Evolutionary conservation across 257 asterid genomes (phyloP), one percentile per base, ranked within the genome.

Genomic region (Datura wrightii): DNA sequence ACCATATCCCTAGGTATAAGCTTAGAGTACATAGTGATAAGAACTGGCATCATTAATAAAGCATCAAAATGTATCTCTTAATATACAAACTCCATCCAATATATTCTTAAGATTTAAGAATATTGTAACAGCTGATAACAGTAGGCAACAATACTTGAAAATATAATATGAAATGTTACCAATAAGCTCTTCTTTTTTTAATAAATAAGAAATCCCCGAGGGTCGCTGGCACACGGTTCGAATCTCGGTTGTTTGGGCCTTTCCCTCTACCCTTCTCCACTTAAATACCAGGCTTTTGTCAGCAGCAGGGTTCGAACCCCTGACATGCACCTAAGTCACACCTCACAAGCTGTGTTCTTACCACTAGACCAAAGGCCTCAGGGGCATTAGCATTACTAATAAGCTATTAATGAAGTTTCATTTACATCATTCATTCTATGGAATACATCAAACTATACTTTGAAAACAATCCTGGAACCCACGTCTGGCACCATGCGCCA

Each of bases 11-110:
- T 69, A 5, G 52, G 34, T 69, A 15, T 41, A 41, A 69, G 79
- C 39, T 60, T 44, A 42, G 15, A 71, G 80, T 19, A 72, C 80
- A 46, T 72, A 46, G 36, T 72, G 80, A 46, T 48, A 72, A 19
- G 42, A 72, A 46, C 42, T 7, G 3, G 41, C 42, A 72, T 46
- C 80, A 72, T 46, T 19, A 3, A 46, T 10, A 16, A 72, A 72
- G 19, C 41, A 72, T 48, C 80, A 46, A 48, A 72, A 72, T 46
- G 59, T 72, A 72, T 72, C 18, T 72, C 80, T 72, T 72, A 72
- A 19, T 46, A 72, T n/a, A 72, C 80, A 72, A 72, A 10, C 59
- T 72, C 80, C 59, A 46, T 42, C 56, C 58, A 72, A 44, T 42
- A 71, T 71, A n/a, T 15, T 72, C 80, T 5, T 72, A 72, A 46